A percentile compares a stretch with the other conserved stretches of the same genome.
These are phyloP conservation scores for Kurtzmaniella fragi DNA, from an alignment of 805 yeast genomes.

Conservation along the genomic window DNA sequence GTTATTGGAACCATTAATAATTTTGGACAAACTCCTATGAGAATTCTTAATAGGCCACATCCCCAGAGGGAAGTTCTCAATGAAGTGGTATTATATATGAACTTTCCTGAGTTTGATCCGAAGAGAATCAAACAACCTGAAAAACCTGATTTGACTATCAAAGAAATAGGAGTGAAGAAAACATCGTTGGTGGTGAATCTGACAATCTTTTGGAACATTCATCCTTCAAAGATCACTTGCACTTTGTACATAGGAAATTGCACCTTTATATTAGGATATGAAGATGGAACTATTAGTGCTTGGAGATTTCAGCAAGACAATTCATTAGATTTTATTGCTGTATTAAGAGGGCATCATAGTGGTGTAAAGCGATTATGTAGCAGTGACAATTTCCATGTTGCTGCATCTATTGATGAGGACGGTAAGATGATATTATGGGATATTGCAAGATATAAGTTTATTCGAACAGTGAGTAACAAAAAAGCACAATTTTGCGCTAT, in stretches of 20 bases:
- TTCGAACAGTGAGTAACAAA: conserved; percentile 31
- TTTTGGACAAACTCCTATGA: conserved; percentile 86
- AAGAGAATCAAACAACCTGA: no score
- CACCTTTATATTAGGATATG: conserved; percentile 45
- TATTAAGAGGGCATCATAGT: conserved; percentile 55
- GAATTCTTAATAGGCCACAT: conserved; percentile 67
- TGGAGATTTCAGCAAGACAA: conserved; percentile 41
- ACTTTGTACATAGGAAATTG: conserved; percentile 38
- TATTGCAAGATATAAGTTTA: conserved; percentile 43
- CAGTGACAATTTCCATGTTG: conserved; percentile 48
- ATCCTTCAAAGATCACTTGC: conserved; percentile 32
- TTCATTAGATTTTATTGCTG: conserved; percentile 36
- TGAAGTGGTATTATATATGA: no score
- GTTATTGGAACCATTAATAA: conserved; percentile 82
- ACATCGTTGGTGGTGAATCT: conserved; percentile 36
- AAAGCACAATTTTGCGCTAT: conserved; percentile 32
- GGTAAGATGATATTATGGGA: conserved; percentile 69
- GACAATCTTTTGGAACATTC: conserved; percentile 38
- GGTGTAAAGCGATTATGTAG: conserved; percentile 42
- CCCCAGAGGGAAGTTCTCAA: conserved; percentile 41
- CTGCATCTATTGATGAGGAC: conserved; percentile 48
- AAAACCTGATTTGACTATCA: neutral
- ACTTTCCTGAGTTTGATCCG: no score
- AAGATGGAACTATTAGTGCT: conserved; percentile 56
- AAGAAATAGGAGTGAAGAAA: neutral